Evolutionary conservation across 2,329 filamentous ascomycete genomes (phyloP), one percentile per base, ranked within the genome.

Genomic region (Pyricularia sp.): DNA sequence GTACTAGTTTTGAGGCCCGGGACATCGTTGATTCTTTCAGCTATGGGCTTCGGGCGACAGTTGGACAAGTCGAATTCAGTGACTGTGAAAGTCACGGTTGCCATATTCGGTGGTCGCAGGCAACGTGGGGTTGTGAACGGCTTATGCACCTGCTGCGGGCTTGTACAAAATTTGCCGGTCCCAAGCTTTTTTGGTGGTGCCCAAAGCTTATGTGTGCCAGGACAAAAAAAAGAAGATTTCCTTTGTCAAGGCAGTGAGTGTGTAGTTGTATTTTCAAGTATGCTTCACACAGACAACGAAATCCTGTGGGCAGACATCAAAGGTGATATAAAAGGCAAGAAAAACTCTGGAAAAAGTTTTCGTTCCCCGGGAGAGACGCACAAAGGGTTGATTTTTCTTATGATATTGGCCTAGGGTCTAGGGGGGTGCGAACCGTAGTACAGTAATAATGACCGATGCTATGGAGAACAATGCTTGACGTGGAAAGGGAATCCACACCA

Each of bases 1-100:
- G 86, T 83, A 75, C 86, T 88, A 71, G 85, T 86, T 75, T 84
- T 86, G 68, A 88, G 78, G 36, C 82, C 86, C 2, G 86, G 86
- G 61, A 88, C 82, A 59, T 83, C 79, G 75, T 84, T 86, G 77
- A 88, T 81, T 73, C 81, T 81, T 75, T 86, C 83, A 69, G 82
- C 81, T 72, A 87, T 80, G 66, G 83, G 82, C 72, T 79, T 81
- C 64, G 81, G 78, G 69, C 81, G 78, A 70, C 79, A 83, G 68
- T 79, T 77, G 71, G 81, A 82, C 73, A 86, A 76, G 73, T 86
- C 81, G 72, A 85, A 81, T 79, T 85, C 83, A 72, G 81, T 78
- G 73, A 84, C 78, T 61, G 58, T 61, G 14, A 61, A 61, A 61
- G 58, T 61, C 58, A 61, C 58, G 55, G 55, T 65, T 23, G 33